Conservation (phyloP, 345 rosid species). For the Geranium rotundifolium region DNA sequence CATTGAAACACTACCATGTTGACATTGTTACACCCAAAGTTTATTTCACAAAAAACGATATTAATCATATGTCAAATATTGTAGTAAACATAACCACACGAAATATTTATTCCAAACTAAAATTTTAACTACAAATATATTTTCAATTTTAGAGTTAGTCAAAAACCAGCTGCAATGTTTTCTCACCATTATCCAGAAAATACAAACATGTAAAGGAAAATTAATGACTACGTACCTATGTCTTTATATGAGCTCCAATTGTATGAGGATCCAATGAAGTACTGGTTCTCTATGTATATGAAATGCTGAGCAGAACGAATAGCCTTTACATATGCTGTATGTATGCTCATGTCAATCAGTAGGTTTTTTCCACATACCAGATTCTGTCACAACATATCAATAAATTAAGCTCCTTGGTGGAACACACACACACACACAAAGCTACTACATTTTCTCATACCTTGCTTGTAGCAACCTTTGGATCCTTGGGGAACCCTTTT, state of each 20-base stretch:
- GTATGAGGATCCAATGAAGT: slow-evolving; percentile 88
- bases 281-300: slow-evolving; percentile 92
- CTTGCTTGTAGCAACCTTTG: slow-evolving; percentile 58
- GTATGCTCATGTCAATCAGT: slow-evolving; percentile 98
- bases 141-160: no score
- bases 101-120: no score
- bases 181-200: no score
- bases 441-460: slow-evolving; percentile 23
- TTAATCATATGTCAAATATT: no score
- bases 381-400: slow-evolving; percentile 41
- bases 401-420: slow-evolving; percentile 8
- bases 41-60: no score
- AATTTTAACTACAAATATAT: no score
- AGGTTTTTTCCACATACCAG: slow-evolving; percentile 85
- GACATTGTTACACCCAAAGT: no score
- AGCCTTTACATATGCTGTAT: slow-evolving; percentile 88
- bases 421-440: background rate
- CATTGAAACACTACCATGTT: background rate
- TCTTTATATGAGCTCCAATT: slow-evolving; percentile 71
- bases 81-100: no score
- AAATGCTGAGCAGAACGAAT: slow-evolving; percentile 96
- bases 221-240: slow-evolving; percentile 34
- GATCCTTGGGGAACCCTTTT: slow-evolving; percentile 81
- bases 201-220: no score
- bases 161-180: no score